These are phyloP conservation scores for Eremothecium coryli DNA, from an alignment of 1,139 yeast species.

Conservation along the genomic window DNA sequence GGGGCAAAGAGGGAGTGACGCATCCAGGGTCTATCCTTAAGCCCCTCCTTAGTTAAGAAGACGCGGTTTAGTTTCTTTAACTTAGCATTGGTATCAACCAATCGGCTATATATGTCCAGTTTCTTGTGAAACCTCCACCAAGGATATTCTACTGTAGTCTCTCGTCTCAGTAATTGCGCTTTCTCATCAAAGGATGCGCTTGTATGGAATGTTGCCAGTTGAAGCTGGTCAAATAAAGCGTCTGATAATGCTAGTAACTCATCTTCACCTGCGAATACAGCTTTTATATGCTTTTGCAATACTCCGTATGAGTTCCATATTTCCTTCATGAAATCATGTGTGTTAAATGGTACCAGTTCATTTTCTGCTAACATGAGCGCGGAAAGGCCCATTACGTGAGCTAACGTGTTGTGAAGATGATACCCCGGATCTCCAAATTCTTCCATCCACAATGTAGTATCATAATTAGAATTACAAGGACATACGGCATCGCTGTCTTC, in stretches of 20 bases:
- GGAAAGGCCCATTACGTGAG: slow-evolving; percentile 51
- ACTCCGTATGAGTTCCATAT: slow-evolving; percentile 15
- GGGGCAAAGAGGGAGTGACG: slow-evolving; percentile 39
- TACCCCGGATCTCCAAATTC: slow-evolving; percentile 48
- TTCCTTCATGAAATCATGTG: slow-evolving; percentile 31
- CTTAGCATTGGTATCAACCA: slow-evolving; percentile 47
- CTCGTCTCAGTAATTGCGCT: slow-evolving; percentile 33
- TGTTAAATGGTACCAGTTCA: slow-evolving; percentile 36
- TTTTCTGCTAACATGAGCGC: slow-evolving; percentile 45
- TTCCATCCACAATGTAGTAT: slow-evolving; percentile 48
- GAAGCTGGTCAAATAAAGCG: slow-evolving; percentile 11
- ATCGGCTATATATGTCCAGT: slow-evolving; percentile 46
- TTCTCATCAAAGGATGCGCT: slow-evolving; percentile 20
- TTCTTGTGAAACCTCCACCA: slow-evolving; percentile 59
- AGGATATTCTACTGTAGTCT: slow-evolving; percentile 53
- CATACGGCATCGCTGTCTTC: slow-evolving; percentile 36
- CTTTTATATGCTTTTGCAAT: slow-evolving; percentile 9
- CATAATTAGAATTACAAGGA: slow-evolving; percentile 53
- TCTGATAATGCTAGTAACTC: slow-evolving; percentile 12
- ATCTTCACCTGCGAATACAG: slow-evolving; percentile 17
- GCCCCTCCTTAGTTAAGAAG: slow-evolving; percentile 30
- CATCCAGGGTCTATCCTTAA: slow-evolving; percentile 35
- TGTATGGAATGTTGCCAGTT: slow-evolving; percentile 11
- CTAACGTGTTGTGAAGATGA: slow-evolving; percentile 44
- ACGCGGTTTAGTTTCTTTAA: slow-evolving; percentile 43